Conservation (phyloP, 2,329 filamentous ascomycete genomes). For the Diaporthe caulivora region DNA sequence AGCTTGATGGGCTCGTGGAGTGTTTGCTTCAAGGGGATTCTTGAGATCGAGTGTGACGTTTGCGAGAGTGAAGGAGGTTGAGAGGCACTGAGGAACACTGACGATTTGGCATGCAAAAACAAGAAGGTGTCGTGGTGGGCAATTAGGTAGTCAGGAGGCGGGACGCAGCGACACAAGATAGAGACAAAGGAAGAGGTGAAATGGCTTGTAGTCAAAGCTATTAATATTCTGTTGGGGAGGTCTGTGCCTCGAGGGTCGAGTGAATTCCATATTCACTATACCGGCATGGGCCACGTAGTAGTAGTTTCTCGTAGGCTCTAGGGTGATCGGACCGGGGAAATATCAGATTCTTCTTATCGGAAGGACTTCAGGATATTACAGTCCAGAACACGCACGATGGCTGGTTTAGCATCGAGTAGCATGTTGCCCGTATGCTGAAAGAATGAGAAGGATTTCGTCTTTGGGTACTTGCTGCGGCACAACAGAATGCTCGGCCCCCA, state of each 20-base stretch:
- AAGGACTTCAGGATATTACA: background rate
- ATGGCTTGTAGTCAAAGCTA: background rate
- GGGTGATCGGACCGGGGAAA: background rate
- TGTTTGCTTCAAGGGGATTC: background rate
- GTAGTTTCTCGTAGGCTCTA: background rate
- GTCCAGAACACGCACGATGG: background rate
- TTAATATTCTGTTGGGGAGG: background rate
- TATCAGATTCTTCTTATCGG: slow-evolving; percentile 9
- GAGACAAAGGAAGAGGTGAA: background rate
- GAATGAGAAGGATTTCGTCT: slow-evolving; percentile 9
- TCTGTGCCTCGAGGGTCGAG: background rate
- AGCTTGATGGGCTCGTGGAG: background rate
- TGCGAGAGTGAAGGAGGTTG: background rate
- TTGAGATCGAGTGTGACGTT: background rate
- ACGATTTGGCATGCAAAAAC: background rate
- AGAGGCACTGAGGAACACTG: background rate
- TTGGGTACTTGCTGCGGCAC: background rate
- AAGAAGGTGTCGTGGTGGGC: background rate
- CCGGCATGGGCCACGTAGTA: background rate
- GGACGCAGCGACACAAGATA: background rate
- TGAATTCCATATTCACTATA: background rate
- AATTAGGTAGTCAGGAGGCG: background rate
- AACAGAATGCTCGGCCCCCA: too few relatives aligned
- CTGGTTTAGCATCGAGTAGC: background rate
- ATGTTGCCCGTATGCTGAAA: background rate